Base-by-base conservation (phyloP, 2,329 filamentous ascomycete genomes). In the Ustulina deusta region DNA sequence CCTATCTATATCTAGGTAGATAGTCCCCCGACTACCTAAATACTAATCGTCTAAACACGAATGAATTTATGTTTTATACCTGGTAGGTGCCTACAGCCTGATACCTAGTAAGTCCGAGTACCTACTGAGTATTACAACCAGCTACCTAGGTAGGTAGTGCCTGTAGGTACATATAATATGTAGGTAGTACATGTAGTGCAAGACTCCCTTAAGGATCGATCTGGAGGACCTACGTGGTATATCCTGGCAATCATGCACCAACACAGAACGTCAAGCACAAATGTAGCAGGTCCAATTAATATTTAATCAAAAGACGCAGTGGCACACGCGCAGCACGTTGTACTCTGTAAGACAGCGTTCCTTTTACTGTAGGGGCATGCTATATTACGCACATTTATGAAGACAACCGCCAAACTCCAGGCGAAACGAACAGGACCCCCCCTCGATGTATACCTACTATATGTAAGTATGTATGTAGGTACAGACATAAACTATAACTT, bases 321-420 rank as follows among this genome's bases (percentile, higher is more conserved):
- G 61, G 57, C 46, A 46, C 61, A 56, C 13, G 11, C 40, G 61
- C 57, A 69, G 44, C 20, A 55, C 65, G 68, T 29, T 54, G 68
- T 70, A 38, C 54, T 59, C 60, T 65, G 65, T 70, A 7, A 63
- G 58, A 70, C 68, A 64, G 44, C 62, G 52, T 52, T 65, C 15
- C 25, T 51, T 51, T 46, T 29, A n/a, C 49, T 42, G 36, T 42
- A 27, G 36, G 44, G 22, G 59, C 40, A 48, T 38, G 44, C 36
- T 17, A 29, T 62, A 52, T 52, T n/a, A 52, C 27, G 11, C 34
- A 34, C 27, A 52, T 52, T 42, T 49, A 59, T 62, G 51, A 58
- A 40, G 36, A 59, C 40, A 65, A 38, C 46, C 54, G 52, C 22
- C 62, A 54, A 60, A 65, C 20, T 46, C 25, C 25, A 20, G 46